phyloP scores from a whole-genome alignment of 2,329 filamentous ascomycete genomes.

The Paramyrothecium roridum region DNA sequence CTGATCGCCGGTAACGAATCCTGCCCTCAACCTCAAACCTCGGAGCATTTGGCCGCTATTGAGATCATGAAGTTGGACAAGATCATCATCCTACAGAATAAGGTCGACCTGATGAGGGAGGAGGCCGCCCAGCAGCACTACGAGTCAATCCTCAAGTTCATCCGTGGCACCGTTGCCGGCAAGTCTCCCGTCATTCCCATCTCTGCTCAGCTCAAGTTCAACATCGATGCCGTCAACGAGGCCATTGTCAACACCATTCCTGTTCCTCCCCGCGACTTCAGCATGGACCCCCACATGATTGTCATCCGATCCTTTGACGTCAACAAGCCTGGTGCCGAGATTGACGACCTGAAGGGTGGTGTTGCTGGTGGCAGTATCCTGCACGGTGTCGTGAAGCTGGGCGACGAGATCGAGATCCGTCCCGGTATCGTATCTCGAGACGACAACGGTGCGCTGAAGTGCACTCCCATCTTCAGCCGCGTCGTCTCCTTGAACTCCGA shows the following conservation, averaged over 20 bases:
- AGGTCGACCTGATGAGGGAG: constrained; percentile 97
- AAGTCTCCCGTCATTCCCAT: constrained; percentile 96
- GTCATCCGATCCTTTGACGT: constrained; percentile 99
- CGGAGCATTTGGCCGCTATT: constrained; percentile 96
- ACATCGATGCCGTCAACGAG: constrained; percentile 98
- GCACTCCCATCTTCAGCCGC: constrained; percentile 94
- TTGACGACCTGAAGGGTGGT: constrained; percentile 97
- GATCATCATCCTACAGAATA: constrained; percentile 99
- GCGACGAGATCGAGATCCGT: constrained; percentile 97
- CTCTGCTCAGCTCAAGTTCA: constrained; percentile 97
- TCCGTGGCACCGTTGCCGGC: constrained; percentile 93
- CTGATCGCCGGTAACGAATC: constrained; percentile 98
- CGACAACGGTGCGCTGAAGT: constrained; percentile 88
- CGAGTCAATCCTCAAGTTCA: constrained; percentile 97
- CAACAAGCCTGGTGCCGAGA: constrained; percentile 99
- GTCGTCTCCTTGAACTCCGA: constrained; percentile 96
- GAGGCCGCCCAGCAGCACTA: constrained; percentile 92
- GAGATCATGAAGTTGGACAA: constrained; percentile 99
- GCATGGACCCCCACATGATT: constrained; percentile 93
- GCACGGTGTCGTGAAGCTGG: constrained; percentile 93
- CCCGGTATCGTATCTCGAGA: constrained; percentile 98
- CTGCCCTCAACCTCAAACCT: constrained; percentile 97
- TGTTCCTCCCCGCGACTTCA: constrained; percentile 86
- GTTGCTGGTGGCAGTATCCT: constrained; percentile 96
- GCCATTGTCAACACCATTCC: constrained; percentile 94